Evolutionary conservation across 352 stramenopile species (phyloP), one percentile per base, ranked within the genome.

Genomic region (Globisporangium takayamanum): DNA sequence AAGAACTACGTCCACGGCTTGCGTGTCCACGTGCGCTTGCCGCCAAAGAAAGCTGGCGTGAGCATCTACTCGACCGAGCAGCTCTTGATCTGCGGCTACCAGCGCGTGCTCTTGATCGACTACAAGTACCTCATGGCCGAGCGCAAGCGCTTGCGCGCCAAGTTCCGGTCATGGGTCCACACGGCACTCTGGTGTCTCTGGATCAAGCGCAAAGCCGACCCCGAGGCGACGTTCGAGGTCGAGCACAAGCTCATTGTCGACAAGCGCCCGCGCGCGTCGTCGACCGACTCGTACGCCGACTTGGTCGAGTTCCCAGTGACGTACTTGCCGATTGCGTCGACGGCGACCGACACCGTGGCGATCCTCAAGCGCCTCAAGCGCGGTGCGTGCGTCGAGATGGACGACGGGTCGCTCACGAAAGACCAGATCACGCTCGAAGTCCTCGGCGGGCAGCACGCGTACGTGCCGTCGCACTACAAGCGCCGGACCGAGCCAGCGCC

Each of bases 401-500:
- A 92, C 60, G 81, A 92, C 58, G 77, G 77, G 0, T 92, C 79
- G 26, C 72, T 92, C 22, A 92, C 81, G 5, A 87, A 84, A 48
- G 81, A 92, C 57, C 81, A 87, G 53, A 84, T 92, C 57, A 86
- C 73, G n/a, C 62, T 92, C 20, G 69, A 92, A 37, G 79, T 92
- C 45, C 72, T 92, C 3, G 81, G 81, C 30, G 72, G 62, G 3
- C 81, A 89, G 60, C 59, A 81, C 26, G 61, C 70, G 25, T 49
- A 49, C 44, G 44, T 49, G 5, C 48, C 15, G 25, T 30, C 22
- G 10, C 60, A 59, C 0, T 86, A 79, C 33, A 70, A 67, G 45
- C 66, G 71, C 33, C 47, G 50, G 2, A 42, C n/a, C n/a, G n/a
- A 28, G n/a, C 8, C n/a, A 12, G 45, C n/a, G n/a, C 22, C 22